Evolutionary conservation across 1,139 yeast genomes (phyloP).

Genomic region (Yamadazyma conglobata): DNA sequence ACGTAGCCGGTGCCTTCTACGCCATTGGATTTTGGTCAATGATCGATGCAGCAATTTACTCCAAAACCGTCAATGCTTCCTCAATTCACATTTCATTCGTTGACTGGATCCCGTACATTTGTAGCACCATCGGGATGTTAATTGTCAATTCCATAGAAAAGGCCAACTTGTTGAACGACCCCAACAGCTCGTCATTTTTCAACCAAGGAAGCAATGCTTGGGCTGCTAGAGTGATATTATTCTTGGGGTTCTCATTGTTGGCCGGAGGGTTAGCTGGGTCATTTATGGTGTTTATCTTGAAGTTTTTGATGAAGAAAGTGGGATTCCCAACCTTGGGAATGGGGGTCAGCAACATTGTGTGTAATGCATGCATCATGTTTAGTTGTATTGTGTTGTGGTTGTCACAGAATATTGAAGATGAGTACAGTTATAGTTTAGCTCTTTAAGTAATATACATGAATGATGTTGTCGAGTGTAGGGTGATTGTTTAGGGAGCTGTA

Average conservation of each 20-base stretch:
- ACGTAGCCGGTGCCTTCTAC: slow-evolving; percentile 70
- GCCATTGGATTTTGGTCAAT: slow-evolving; percentile 89
- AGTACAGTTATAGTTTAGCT: slow-evolving; percentile 86
- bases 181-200: slow-evolving; percentile 48
- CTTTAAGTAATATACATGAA: slow-evolving; percentile 26
- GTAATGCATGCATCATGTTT: slow-evolving; percentile 76
- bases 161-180: slow-evolving; percentile 57
- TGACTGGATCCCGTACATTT: slow-evolving; percentile 93
- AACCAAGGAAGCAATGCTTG: slow-evolving; percentile 65
- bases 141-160: slow-evolving; percentile 92
- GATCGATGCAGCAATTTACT: slow-evolving; percentile 83
- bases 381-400: slow-evolving; percentile 89
- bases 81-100: slow-evolving; percentile 82
- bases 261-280: slow-evolving; percentile 97
- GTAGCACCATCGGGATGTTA: slow-evolving; percentile 87
- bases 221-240: slow-evolving; percentile 89
- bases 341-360: slow-evolving; percentile 88
- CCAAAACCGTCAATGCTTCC: slow-evolving; percentile 82
- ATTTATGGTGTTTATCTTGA: slow-evolving; percentile 79
- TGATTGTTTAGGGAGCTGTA: too few species aligned
- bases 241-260: slow-evolving; percentile 84
- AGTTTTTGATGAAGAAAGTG: slow-evolving; percentile 76
- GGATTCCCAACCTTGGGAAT: slow-evolving; percentile 86
- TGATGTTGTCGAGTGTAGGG: too few species aligned
- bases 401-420: slow-evolving; percentile 93